Conservation (phyloP, 768 basidiomycete species). For the Pleurotus djamor region DNA sequence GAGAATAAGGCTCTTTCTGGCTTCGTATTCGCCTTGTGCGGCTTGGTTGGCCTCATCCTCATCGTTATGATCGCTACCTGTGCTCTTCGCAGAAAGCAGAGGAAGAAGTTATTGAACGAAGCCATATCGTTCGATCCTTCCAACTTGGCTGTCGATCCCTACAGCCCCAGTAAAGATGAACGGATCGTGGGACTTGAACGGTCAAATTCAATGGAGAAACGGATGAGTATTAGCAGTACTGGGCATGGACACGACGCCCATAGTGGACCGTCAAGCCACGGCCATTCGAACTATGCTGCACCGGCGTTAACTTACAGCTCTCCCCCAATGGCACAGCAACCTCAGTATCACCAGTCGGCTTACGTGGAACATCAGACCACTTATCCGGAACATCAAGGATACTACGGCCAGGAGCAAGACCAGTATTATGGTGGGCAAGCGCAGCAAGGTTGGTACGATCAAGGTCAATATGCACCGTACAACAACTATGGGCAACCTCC, state of each 20-base stretch:
- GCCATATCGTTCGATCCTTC: conserved; percentile 55
- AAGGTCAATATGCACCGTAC: not conserved
- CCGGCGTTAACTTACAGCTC: not conserved
- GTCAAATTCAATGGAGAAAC: conserved; percentile 3
- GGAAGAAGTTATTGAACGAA: conserved; percentile 35
- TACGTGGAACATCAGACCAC: conserved; percentile 4
- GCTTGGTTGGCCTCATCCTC: conserved; percentile 42
- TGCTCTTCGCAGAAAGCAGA: conserved; percentile 45
- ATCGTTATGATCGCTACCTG: conserved; percentile 44
- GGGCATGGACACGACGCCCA: conserved; percentile 6
- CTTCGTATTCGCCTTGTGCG: conserved; percentile 52
- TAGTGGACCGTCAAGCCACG: not conserved
- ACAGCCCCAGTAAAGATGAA: conserved; percentile 2
- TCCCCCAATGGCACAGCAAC: not conserved
- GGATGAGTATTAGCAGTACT: conserved; percentile 2
- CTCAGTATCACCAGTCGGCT: conserved; percentile 2
- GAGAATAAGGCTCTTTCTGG: conserved; percentile 61
- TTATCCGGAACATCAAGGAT: not conserved
- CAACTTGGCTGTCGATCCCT: conserved; percentile 14
- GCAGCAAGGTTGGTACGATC: conserved; percentile 6
- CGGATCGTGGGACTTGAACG: not conserved
- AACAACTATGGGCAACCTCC: conserved; percentile 5
- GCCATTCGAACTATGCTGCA: not conserved
- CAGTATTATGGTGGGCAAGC: not conserved
- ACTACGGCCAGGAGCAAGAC: conserved; percentile 6